A percentile compares a stretch with the other conserved stretches of the same genome.
Conservation (phyloP, 306 rosid species). For the Amphicarpaea edgeworthii region DNA sequence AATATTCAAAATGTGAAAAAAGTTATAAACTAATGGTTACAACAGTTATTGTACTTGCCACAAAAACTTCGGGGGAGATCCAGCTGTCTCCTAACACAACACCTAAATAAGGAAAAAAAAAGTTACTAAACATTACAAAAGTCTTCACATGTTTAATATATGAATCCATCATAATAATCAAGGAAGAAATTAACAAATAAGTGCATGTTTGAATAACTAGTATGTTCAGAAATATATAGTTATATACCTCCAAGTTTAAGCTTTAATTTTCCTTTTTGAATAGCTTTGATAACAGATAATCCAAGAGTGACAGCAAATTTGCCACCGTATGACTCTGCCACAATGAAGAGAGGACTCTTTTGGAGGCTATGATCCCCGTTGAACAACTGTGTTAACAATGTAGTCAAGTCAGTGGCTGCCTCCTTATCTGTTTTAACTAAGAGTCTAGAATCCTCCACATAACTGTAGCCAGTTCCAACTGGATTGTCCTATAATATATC, state of each 20-base stretch:
- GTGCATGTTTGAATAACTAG: neutral
- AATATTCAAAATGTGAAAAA: neutral
- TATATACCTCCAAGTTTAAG: slow-evolving; percentile 11
- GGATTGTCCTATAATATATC: too few relatives aligned
- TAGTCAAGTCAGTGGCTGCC: too few relatives aligned
- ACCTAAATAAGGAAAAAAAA: neutral
- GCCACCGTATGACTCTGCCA: too few relatives aligned
- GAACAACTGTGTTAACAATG: too few relatives aligned
- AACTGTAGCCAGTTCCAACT: too few relatives aligned
- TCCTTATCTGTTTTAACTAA: too few relatives aligned
- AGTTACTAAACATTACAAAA: neutral
- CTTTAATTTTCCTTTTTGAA: slow-evolving; percentile 1
- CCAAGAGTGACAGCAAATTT: too few relatives aligned
- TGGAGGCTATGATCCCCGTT: too few relatives aligned
- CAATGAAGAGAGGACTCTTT: too few relatives aligned
- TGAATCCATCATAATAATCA: neutral
- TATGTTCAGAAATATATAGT: neutral
- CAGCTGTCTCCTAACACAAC: slow-evolving; percentile 29
- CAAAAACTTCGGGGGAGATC: slow-evolving; percentile 24
- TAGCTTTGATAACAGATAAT: neutral
- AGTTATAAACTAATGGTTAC: neutral
- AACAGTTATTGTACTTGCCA: slow-evolving; percentile 6
- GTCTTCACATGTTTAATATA: neutral
- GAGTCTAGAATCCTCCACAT: too few relatives aligned
- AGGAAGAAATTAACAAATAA: neutral